Conservation (phyloP, 768 basidiomycete species). For the Pulveroboletus ravenelii region DNA sequence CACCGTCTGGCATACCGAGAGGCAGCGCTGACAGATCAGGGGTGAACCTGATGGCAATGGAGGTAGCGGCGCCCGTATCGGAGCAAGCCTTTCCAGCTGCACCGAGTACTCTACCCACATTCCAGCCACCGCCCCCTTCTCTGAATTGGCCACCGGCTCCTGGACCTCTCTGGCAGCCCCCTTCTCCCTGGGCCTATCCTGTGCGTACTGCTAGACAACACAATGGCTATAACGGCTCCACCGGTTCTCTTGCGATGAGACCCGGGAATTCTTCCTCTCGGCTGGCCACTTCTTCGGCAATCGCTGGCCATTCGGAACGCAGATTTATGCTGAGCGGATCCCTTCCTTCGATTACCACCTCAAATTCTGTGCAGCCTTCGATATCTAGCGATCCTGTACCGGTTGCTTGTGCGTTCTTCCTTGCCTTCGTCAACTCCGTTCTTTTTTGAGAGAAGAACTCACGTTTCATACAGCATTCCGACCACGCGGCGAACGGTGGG, state of each 20-base stretch:
- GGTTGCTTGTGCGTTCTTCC: slow-evolving; percentile 9
- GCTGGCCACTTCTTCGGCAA: background rate
- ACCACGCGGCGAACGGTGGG: slow-evolving; percentile 12
- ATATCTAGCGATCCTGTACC: background rate
- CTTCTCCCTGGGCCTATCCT: slow-evolving; percentile 2
- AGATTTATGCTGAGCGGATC: background rate
- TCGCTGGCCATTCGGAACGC: background rate
- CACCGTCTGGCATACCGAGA: background rate
- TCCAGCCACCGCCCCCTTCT: background rate
- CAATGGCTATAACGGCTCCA: background rate
- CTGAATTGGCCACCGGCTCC: background rate
- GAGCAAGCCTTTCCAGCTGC: slow-evolving; percentile 1
- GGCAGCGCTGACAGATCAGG: background rate
- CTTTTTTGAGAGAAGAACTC: background rate
- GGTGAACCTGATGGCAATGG: background rate
- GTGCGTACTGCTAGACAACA: background rate
- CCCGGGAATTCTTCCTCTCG: background rate
- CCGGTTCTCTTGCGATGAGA: background rate
- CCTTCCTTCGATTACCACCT: background rate
- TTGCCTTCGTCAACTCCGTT: background rate
- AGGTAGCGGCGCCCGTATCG: background rate
- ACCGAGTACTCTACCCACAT: background rate
- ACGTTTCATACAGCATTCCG: slow-evolving; percentile 9
- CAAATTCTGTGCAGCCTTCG: slow-evolving; percentile 1
- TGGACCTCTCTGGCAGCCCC: background rate